These are phyloP conservation scores for Paradendryphiella salina DNA, from an alignment of 2,329 filamentous ascomycete genomes.

Conservation along the genomic window DNA sequence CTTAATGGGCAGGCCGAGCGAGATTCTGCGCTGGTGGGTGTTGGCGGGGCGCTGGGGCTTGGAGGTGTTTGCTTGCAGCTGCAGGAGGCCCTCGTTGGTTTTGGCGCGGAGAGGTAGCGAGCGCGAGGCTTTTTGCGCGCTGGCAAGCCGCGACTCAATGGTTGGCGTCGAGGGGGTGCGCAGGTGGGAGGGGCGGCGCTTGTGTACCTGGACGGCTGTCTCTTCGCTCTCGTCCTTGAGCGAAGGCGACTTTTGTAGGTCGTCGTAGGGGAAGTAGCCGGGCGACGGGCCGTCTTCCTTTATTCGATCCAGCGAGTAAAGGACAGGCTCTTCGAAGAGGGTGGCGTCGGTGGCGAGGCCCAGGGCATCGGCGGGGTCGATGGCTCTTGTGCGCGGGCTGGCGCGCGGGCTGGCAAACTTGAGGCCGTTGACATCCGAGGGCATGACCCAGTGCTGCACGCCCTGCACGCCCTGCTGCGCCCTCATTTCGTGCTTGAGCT, in stretches of 20 bases:
- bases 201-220: constrained; percentile 10
- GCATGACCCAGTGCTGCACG: constrained; percentile 17
- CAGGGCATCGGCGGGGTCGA: constrained; percentile 18
- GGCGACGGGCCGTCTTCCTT: constrained; percentile 13
- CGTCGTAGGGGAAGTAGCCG: constrained; percentile 18
- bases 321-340: constrained; percentile 26
- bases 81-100: constrained; percentile 28
- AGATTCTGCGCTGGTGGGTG: constrained; percentile 27
- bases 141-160: constrained; percentile 17
- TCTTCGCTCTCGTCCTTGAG: constrained; percentile 17
- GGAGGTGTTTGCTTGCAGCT: constrained; percentile 23
- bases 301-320: constrained; percentile 24
- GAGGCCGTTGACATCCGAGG: constrained; percentile 16
- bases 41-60: constrained; percentile 16
- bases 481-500: constrained; percentile 14
- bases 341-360: constrained; percentile 22
- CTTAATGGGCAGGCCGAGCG: constrained; percentile 27
- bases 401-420: constrained; percentile 22
- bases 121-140: constrained; percentile 13
- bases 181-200: constrained; percentile 20
- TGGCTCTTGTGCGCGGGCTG: constrained; percentile 12
- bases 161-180: constrained; percentile 23
- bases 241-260: constrained; percentile 14
- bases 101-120: constrained; percentile 21
- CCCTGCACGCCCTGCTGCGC: constrained; percentile 16